These are phyloP conservation scores for Sarocladiaceae sp. DNA, from an alignment of 2,329 filamentous ascomycete species.

Conservation along the genomic window DNA sequence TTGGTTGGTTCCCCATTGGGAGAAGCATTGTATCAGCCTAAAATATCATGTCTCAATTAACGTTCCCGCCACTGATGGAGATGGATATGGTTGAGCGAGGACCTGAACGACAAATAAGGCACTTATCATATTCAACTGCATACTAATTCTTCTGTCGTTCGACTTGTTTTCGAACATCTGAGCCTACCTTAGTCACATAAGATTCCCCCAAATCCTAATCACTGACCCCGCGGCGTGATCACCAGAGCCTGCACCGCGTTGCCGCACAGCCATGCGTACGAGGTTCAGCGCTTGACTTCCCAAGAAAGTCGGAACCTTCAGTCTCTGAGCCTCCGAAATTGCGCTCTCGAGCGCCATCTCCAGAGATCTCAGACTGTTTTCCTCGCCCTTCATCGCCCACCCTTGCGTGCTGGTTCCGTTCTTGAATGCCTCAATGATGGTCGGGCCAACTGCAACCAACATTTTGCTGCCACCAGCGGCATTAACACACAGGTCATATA, in stretches of 20 bases:
- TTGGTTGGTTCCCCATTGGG: too few relatives aligned
- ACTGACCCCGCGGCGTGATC: not conserved
- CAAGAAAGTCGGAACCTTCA: constrained; percentile 36
- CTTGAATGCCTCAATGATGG: constrained; percentile 32
- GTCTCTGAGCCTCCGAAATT: constrained; percentile 36
- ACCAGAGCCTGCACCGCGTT: not conserved
- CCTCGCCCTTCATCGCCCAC: constrained; percentile 11
- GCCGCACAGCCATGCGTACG: constrained; percentile 14
- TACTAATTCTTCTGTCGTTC: too few relatives aligned
- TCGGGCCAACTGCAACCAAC: constrained; percentile 31
- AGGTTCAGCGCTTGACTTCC: constrained; percentile 35
- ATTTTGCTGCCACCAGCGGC: constrained; percentile 39
- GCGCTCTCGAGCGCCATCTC: constrained; percentile 29
- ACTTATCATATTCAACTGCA: too few relatives aligned
- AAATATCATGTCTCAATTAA: too few relatives aligned
- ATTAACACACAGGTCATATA: constrained; percentile 40
- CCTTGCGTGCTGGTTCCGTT: constrained; percentile 11
- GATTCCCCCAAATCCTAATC: not conserved
- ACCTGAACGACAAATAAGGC: too few relatives aligned
- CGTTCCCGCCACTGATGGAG: too few relatives aligned
- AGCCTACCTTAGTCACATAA: too few relatives aligned
- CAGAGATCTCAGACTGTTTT: constrained; percentile 24
- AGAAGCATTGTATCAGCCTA: too few relatives aligned
- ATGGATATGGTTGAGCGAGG: too few relatives aligned
- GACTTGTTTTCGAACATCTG: too few relatives aligned